Evolutionary conservation across 495 filamentous ascomycete species (phyloP), one percentile per base, ranked within the genome.

Genomic region (Annulohypoxylon stygium): DNA sequence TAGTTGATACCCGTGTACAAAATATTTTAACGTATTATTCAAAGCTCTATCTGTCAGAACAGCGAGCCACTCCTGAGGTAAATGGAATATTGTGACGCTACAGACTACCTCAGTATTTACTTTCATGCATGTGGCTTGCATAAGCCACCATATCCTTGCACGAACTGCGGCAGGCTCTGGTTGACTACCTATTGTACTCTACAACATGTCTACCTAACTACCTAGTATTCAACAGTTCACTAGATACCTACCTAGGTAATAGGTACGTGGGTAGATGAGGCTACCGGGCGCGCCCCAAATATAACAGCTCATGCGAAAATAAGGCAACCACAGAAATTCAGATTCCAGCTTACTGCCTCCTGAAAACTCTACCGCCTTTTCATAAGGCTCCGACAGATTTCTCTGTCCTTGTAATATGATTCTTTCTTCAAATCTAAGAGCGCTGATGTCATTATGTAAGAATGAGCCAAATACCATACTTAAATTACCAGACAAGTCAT

Each of bases 101-200:
- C n/a, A n/a, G n/a, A n/a, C n/a, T n/a, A n/a, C n/a, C n/a, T n/a
- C n/a, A n/a, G n/a, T n/a, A n/a, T n/a, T n/a, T n/a, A n/a, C n/a
- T n/a, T n/a, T n/a, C n/a, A n/a, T n/a, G n/a, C 50, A 54, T 54
- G 50, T 54, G 50, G 50, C 50, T 54, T 54, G 25, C 50, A 54
- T 54, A 14, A 1, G 1, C 16, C n/a, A n/a, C n/a, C n/a, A n/a
- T n/a, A n/a, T n/a, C n/a, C 23, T 54, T 54, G 25, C 23, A 12
- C 8, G 11, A 33, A 9, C 10, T 54, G 20, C 11, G 0, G 23
- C 25, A 33, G 23, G 18, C 23, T 26, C 20, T 12, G 23, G n/a
- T n/a, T n/a, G n/a, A n/a, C n/a, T n/a, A n/a, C n/a, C n/a, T n/a
- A n/a, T n/a, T n/a, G n/a, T n/a, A n/a, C n/a, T n/a, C n/a, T n/a